Base-by-base conservation (phyloP, 352 stramenopile species). In the Globisporangium megalacanthum region DNA sequence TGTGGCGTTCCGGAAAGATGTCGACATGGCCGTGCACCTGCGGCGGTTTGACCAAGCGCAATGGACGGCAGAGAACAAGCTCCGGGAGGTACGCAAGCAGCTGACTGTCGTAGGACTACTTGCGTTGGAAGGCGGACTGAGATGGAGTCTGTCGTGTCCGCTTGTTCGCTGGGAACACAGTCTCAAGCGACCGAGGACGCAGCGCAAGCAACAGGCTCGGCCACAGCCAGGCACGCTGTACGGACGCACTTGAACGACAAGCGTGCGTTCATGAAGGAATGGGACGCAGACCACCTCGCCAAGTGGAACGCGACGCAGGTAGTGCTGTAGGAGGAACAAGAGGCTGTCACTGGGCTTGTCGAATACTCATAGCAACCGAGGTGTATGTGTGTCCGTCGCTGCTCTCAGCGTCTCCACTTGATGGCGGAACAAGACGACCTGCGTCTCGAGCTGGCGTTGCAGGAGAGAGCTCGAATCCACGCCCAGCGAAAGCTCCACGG, bases 21-120 rank as follows among this genome's bases (percentile, higher is more conserved):
- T 91, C 54, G 73, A 91, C 59, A 91, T 86, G 74, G 75, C 65
- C 0, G 71, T 91, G 7, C 62, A 91, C 31, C 57, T 88, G 51
- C 68, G 78, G 17, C 81, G 78, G 48, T 91, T 88, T 22, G 54
- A 81, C 33, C 72, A 88, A 64, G 56, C 69, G 1, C 77, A 86
- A 37, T 90, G 77, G 78, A 41, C 65, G 14, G 55, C 62, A 14
- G 75, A 88, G 62, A 85, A 88, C 52, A 59, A 78, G 17, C 45
- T 64, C 6, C 31, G 63, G 11, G 58, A 77, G 14, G 79, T 89
- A 62, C 11, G 52, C 48, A 10, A 60, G 17, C 13, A 4, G 4
- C 25, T 29, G 25, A 29, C 25, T 29, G 25, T 4, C 25, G 25
- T 29, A 4, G 25, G 25, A 4, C 25, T 29, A 29, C 25, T 29